Evolutionary conservation across 2,329 filamentous ascomycete species (phyloP), one percentile per base, ranked within the genome.

Genomic region (Verticillium alfalfae): DNA sequence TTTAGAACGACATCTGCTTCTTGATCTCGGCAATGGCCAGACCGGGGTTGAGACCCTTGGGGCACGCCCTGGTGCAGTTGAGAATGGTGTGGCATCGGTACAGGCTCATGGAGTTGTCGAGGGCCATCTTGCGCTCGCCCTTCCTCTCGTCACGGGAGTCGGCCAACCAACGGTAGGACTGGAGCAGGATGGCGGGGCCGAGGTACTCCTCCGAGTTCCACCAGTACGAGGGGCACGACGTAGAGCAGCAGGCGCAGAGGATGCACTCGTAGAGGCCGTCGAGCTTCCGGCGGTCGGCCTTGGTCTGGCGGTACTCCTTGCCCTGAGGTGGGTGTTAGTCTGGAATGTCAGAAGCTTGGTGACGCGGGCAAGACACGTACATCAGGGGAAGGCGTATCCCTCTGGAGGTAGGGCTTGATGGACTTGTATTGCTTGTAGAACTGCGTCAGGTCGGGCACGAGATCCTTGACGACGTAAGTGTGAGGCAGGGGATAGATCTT

Each of bases 391-490:
- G 91, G 89, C 34, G 92, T 95, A 66, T 93, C 89, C 73, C 93
- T 88, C 83, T 98, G 95, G 60, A 99, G 88, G 78, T 97, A 99
- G 54, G 95, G 95, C 88, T 98, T 96, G 81, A 99, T 97, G 16
- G 93, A 97, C 81, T 97, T 97, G 87, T 99, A 99, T 84, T 99
- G 95, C 86, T 98, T 98, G 88, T 99, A 99, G 83, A 99, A 98
- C 73, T 95, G 91, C 66, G 95, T 99, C 81, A 99, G 83, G 76
- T 99, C 95, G 63, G 95, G 94, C 38, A 99, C 95, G 66, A 99
- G 88, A 76, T 99, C 95, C 87, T 98, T 99, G 81, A 99, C 93
- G 70, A 99, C 92, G 80, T 97, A 99, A 78, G 93, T 97, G 82
- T 99, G 95, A 71, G 95, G 95, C 69, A 99, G 86, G 64, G 95